These are phyloP conservation scores for Paramyrothecium roridum DNA, from an alignment of 2,329 filamentous ascomycete species.

Conservation along the genomic window DNA sequence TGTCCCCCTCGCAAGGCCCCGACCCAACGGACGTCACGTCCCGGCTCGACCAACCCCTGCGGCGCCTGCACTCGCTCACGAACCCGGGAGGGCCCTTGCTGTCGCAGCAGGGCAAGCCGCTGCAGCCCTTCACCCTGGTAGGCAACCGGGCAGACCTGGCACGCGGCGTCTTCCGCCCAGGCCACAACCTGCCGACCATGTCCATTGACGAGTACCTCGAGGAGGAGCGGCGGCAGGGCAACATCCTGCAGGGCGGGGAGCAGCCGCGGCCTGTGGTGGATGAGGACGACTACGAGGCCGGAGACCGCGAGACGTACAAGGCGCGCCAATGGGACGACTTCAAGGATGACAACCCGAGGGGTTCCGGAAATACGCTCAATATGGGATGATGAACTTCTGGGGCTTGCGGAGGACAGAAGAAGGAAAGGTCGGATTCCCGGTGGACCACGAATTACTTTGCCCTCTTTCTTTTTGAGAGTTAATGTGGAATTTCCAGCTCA, in stretches of 20 bases:
- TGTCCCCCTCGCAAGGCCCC: slow-evolving; percentile 42
- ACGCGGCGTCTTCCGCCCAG: slow-evolving; percentile 80
- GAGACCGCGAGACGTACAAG: slow-evolving; percentile 88
- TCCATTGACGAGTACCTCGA: slow-evolving; percentile 96
- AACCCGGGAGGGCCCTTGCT: slow-evolving; percentile 67
- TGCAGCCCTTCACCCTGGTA: slow-evolving; percentile 87
- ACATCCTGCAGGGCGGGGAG: slow-evolving; percentile 88
- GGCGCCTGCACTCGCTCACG: slow-evolving; percentile 44
- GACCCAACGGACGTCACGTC: slow-evolving; percentile 54
- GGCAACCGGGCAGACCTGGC: slow-evolving; percentile 72
- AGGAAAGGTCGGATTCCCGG: neutral
- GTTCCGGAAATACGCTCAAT: slow-evolving; percentile 80
- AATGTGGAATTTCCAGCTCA: neutral
- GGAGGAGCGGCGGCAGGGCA: slow-evolving; percentile 79
- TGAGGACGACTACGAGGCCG: slow-evolving; percentile 86
- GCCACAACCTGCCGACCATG: slow-evolving; percentile 96
- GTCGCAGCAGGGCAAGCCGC: slow-evolving; percentile 74
- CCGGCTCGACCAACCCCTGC: slow-evolving; percentile 65
- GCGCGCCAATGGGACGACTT: slow-evolving; percentile 95
- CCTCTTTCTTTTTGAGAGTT: neutral
- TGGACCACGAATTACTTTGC: neutral
- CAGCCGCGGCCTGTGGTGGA: slow-evolving; percentile 73
- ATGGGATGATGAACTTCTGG: slow-evolving; percentile 51
- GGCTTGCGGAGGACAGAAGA: no score
- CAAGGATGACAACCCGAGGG: slow-evolving; percentile 82